Evolutionary conservation across 306 rosid species (phyloP).

Genomic region (Cicer bijugum): DNA sequence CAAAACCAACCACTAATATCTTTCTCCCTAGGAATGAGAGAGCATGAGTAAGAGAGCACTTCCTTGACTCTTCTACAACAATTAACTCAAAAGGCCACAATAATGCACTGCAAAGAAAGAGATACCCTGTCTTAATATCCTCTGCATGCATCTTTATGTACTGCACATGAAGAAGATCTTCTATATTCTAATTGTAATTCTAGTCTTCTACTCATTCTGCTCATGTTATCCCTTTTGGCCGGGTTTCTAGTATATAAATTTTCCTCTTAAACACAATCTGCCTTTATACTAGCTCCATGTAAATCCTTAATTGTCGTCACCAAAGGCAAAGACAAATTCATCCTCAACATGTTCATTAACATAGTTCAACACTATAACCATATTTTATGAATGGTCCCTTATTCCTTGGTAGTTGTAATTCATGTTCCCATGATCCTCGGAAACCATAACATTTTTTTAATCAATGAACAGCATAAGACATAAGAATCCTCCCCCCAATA

Average conservation of each 20-base stretch:
- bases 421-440: constrained; percentile 1
- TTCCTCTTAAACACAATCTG: constrained; percentile 8
- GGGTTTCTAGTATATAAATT: background rate
- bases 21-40: constrained; percentile 5
- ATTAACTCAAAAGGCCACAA: constrained; percentile 30
- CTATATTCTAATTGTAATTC: constrained; percentile 11
- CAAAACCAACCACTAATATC: constrained; percentile 4
- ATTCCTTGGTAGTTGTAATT: background rate
- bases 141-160: constrained; percentile 28
- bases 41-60: constrained; percentile 7
- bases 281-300: constrained; percentile 3
- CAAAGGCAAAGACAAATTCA: constrained; percentile 3
- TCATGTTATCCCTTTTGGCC: constrained; percentile 12
- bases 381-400: background rate
- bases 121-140: constrained; percentile 21
- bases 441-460: constrained; percentile 6
- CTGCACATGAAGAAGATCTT: constrained; percentile 25
- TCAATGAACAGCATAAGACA: constrained; percentile 9
- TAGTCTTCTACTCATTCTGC: no score
- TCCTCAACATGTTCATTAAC: constrained; percentile 17
- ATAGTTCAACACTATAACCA: constrained; percentile 2
- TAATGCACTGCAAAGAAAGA: constrained; percentile 5
- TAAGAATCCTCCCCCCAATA: background rate
- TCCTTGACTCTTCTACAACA: constrained; percentile 32
- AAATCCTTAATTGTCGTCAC: constrained; percentile 14